Evolutionary conservation across 192 early-diverging fungal genomes (phyloP).

Genomic region (Backusella psychrophila): DNA sequence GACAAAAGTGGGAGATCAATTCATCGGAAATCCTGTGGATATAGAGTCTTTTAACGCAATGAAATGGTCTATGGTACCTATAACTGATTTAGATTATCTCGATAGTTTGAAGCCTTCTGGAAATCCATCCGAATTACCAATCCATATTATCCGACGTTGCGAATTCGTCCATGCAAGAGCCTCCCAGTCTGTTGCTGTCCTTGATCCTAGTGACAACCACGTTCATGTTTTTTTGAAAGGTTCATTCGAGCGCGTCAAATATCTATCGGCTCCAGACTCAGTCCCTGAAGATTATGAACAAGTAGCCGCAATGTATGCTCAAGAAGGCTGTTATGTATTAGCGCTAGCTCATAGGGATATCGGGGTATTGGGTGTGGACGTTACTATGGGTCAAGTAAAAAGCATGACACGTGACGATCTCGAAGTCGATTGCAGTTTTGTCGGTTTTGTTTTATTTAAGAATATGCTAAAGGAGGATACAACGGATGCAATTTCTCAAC

Average conservation of each 20-base stretch:
- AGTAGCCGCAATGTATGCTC: conserved; percentile 57
- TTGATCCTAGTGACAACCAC: conserved; percentile 49
- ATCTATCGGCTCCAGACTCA: conserved; percentile 39
- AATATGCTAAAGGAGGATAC: conserved; percentile 80
- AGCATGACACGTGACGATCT: conserved; percentile 53
- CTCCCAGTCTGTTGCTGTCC: conserved; percentile 70
- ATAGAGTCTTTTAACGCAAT: conserved; percentile 74
- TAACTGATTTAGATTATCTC: conserved; percentile 29
- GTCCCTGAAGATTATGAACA: conserved; percentile 58
- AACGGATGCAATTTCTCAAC: conserved; percentile 56
- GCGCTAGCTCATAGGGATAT: conserved; percentile 66
- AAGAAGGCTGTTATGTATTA: conserved; percentile 77
- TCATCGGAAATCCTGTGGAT: conserved; percentile 78
- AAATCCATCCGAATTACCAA: conserved; percentile 16
- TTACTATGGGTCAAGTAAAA: conserved; percentile 37
- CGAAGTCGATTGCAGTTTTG: conserved; percentile 51
- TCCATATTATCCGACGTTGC: conserved; percentile 65
- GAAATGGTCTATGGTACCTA: conserved; percentile 39
- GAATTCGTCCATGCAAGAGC: conserved; percentile 78
- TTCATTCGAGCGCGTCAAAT: conserved; percentile 71
- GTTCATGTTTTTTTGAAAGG: conserved; percentile 74
- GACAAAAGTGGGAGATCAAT: conserved; percentile 48
- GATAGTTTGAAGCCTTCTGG: conserved; percentile 51
- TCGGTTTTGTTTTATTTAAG: conserved; percentile 70
- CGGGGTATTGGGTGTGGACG: conserved; percentile 40